A percentile compares a stretch with the other conserved stretches of the same genome.
Conservation (phyloP, 2,329 filamentous ascomycete species). For the Teratosphaeria viscida region DNA sequence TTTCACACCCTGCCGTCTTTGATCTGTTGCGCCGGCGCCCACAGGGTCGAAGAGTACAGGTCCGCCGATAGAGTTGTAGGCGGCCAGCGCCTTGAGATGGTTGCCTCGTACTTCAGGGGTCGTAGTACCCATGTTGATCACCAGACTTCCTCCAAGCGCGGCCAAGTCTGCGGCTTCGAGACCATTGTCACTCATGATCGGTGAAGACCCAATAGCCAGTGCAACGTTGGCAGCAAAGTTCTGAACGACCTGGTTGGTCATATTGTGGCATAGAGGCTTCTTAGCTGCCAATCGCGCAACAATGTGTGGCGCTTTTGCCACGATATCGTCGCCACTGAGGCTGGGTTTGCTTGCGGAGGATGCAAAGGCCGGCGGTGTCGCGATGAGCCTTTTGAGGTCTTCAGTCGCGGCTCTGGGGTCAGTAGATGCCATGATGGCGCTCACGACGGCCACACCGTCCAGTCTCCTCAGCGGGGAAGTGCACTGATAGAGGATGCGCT, state of each 20-base stretch:
- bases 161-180: slow-evolving; percentile 75
- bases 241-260: slow-evolving; percentile 94
- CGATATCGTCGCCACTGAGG: slow-evolving; percentile 19
- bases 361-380: slow-evolving; percentile 28
- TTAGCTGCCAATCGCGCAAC: slow-evolving; percentile 51
- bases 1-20: slow-evolving; percentile 61
- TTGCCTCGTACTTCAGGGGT: slow-evolving; percentile 63
- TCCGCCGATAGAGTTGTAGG: slow-evolving; percentile 68
- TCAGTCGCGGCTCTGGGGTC: slow-evolving; percentile 56
- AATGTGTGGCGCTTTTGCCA: slow-evolving; percentile 18
- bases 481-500: slow-evolving; percentile 64
- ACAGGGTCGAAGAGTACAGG: slow-evolving; percentile 84
- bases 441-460: slow-evolving; percentile 79
- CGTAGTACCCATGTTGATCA: slow-evolving; percentile 92
- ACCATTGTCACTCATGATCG: slow-evolving; percentile 87
- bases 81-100: slow-evolving; percentile 61
- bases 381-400: slow-evolving; percentile 49
- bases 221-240: slow-evolving; percentile 91
- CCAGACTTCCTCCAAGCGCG: slow-evolving; percentile 62
- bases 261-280: slow-evolving; percentile 80
- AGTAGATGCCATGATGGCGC: slow-evolving; percentile 67
- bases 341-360: slow-evolving; percentile 17
- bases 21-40: slow-evolving; percentile 70
- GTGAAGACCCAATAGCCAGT: slow-evolving; percentile 71
- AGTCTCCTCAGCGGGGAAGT: slow-evolving; percentile 47